Evolutionary conservation across 2,329 filamentous ascomycete species (phyloP), one percentile per base, ranked within the genome.

Genomic region (Paecilomyces sp.): DNA sequence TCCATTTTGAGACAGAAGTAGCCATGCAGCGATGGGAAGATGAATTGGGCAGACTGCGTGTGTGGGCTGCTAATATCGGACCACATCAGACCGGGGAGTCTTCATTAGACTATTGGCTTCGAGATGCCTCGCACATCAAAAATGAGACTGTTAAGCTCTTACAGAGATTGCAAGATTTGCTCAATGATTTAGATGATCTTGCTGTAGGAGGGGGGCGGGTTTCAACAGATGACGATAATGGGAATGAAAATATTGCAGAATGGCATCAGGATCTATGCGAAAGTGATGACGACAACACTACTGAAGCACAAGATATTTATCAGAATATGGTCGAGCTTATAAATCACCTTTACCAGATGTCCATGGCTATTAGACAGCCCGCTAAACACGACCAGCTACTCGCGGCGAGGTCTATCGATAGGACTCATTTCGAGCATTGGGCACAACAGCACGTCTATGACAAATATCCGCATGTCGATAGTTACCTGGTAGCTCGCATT

Each of bases 291-390:
- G 3, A 15, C 18, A 50, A 54, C 15, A 36, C 28, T 8, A 61
- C 60, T 18, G 60, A 62, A 7, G 11, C 65, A 5, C 62, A 68
- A 54, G 24, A 63, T 28, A 63, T 70, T n/a, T 57, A 64, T 34
- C 25, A 60, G 24, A 36, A 52, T 30, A 15, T 68, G 1, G 53
- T 54, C 12, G 69, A 74, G 1, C 63, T 66, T 0, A 66, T 76
- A 2, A 66, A 68, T 22, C 70, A 70, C 25, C 66, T 79, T 1
- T 65, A 74, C 5, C 65, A 75, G 1, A 65, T 78, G 0, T 74
- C 73, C 2, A 68, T 76, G n/a, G 62, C 73, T 0, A 76, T 78
- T 3, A 69, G 69, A 0, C 71, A 73, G 4, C 75, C 75, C 15
- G 68, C 73, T 1, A 68, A 70, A 0, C 71, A 77, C 25, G 75